Conservation (phyloP, 73 alveolate genomes). For the Tetrahymena borealis region DNA sequence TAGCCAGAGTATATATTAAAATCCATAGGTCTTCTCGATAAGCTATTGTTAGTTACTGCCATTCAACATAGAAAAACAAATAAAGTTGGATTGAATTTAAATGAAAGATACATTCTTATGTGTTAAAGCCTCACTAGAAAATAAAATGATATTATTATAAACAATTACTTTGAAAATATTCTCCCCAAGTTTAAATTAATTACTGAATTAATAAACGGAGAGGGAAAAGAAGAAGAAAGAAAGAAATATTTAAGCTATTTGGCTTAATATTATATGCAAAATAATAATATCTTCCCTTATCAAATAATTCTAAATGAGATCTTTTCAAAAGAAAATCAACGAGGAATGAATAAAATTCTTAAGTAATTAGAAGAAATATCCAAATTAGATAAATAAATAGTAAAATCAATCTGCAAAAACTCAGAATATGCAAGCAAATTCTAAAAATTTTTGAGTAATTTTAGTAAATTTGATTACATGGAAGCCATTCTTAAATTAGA, state of each 20-base stretch:
- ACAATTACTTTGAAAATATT: background rate
- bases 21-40: background rate
- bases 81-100: background rate
- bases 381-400: background rate
- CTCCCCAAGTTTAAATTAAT: background rate
- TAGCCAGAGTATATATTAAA: background rate
- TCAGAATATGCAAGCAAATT: too few species aligned
- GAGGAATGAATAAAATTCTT: background rate
- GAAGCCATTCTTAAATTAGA: background rate
- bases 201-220: background rate
- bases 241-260: background rate
- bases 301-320: background rate
- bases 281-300: background rate
- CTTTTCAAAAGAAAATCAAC: background rate
- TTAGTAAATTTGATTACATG: background rate
- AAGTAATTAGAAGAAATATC: background rate
- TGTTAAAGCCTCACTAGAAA: background rate
- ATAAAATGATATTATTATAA: background rate
- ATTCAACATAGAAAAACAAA: background rate
- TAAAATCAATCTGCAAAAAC: background rate
- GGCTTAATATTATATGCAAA: background rate
- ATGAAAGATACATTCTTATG: background rate
- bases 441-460: too few species aligned
- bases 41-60: background rate
- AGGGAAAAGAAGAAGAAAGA: background rate